Evolutionary conservation across 2,329 filamentous ascomycete genomes (phyloP).

Genomic region (Knufia fluminis): DNA sequence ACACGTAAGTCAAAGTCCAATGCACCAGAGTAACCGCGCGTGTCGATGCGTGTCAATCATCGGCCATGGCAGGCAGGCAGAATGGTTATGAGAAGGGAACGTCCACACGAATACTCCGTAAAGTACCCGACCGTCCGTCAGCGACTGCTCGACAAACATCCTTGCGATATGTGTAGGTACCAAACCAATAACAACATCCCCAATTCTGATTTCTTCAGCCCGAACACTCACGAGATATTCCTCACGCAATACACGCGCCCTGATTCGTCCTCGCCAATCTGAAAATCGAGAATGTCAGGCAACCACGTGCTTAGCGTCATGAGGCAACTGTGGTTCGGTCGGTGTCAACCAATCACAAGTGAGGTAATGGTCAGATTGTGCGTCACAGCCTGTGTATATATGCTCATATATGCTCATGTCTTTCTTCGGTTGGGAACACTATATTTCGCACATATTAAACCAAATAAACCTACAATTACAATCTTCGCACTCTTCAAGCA

Average conservation of each 20-base stretch:
- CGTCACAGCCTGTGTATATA: conserved; percentile 7
- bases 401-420: background rate
- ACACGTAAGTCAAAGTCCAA: too few species aligned
- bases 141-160: too few species aligned
- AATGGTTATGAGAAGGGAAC: too few species aligned
- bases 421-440: background rate
- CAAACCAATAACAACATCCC: background rate
- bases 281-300: background rate
- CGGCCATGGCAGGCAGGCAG: too few species aligned
- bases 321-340: background rate
- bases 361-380: conserved; percentile 2
- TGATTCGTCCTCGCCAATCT: background rate
- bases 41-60: too few species aligned
- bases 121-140: too few species aligned
- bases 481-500: conserved; percentile 11
- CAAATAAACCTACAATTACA: background rate
- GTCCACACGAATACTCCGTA: too few species aligned
- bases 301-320: background rate
- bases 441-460: background rate
- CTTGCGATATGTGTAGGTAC: too few species aligned
- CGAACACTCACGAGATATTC: background rate
- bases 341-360: conserved; percentile 1
- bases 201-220: background rate
- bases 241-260: background rate
- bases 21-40: too few species aligned